These are phyloP conservation scores for Coniochaeta sp. DNA, from an alignment of 2,329 filamentous ascomycete genomes.

Conservation along the genomic window DNA sequence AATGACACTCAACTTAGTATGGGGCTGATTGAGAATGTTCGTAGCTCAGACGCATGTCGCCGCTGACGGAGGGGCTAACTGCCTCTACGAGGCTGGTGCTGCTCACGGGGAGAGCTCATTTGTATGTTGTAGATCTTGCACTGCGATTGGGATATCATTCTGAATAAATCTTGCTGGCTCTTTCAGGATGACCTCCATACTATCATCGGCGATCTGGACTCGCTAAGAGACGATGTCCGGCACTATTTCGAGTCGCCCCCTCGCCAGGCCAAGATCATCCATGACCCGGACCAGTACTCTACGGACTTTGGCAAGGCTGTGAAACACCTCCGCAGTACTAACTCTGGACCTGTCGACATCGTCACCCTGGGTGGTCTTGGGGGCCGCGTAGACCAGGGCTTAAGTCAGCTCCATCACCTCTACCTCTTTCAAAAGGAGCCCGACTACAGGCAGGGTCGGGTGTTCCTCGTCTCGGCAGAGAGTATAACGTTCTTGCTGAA, in stretches of 20 bases:
- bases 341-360: slow-evolving; percentile 46
- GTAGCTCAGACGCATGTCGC: slow-evolving; percentile 54
- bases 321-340: slow-evolving; percentile 41
- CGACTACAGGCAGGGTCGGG: slow-evolving; percentile 40
- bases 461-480: slow-evolving; percentile 76
- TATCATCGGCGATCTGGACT: slow-evolving; percentile 91
- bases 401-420: slow-evolving; percentile 83
- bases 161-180: not conserved
- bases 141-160: not conserved
- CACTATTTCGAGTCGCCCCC: slow-evolving; percentile 56
- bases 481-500: slow-evolving; percentile 79
- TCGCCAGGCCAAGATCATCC: slow-evolving; percentile 48
- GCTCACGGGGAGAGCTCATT: slow-evolving; percentile 16
- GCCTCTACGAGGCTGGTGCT: slow-evolving; percentile 42
- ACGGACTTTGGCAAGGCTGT: slow-evolving; percentile 89
- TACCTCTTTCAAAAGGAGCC: slow-evolving; percentile 52
- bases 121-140: slow-evolving; percentile 20
- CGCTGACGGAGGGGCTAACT: slow-evolving; percentile 87
- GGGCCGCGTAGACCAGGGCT: slow-evolving; percentile 85
- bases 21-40: not conserved
- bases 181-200: slow-evolving; percentile 53
- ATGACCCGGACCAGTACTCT: slow-evolving; percentile 73
- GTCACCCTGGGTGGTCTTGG: slow-evolving; percentile 78
- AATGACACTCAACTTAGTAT: not conserved
- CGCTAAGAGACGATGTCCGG: slow-evolving; percentile 54